phyloP scores from a whole-genome alignment of 1,284 basidiomycete genomes.

The Porogramme epimiltina region DNA sequence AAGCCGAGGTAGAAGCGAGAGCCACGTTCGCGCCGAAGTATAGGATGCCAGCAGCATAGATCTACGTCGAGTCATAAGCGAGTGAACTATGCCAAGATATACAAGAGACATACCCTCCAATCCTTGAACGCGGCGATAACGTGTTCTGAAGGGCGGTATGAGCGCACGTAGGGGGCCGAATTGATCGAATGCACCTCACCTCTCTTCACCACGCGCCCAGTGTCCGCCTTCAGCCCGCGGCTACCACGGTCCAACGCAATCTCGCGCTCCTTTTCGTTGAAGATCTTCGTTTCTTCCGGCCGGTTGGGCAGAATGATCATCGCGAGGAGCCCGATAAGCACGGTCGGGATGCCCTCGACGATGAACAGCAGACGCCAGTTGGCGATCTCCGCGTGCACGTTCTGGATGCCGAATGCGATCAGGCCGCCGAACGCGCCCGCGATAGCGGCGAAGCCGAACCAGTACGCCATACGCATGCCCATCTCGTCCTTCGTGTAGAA shows the following conservation, averaged over 20 bases:
- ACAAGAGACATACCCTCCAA: conserved; percentile 56
- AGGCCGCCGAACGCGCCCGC: conserved; percentile 80
- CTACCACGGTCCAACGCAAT: conserved; percentile 78
- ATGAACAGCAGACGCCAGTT: conserved; percentile 77
- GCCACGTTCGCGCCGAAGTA: conserved; percentile 82
- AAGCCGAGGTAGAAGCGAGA: conserved; percentile 79
- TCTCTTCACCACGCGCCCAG: conserved; percentile 65
- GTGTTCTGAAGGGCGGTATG: conserved; percentile 46
- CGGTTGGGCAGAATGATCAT: conserved; percentile 73
- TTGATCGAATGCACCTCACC: conserved; percentile 42
- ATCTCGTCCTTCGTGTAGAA: conserved; percentile 78
- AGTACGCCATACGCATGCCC: conserved; percentile 72
- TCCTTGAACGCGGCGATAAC: conserved; percentile 68
- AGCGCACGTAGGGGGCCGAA: background rate
- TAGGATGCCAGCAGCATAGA: conserved; percentile 63
- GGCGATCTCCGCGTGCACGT: conserved; percentile 48
- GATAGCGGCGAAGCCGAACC: conserved; percentile 80
- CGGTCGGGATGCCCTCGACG: conserved; percentile 72
- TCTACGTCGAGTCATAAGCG: conserved; percentile 34
- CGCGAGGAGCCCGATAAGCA: conserved; percentile 69
- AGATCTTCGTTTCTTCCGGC: conserved; percentile 73
- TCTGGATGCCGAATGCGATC: conserved; percentile 73
- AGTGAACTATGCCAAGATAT: background rate
- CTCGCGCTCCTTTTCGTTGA: conserved; percentile 73
- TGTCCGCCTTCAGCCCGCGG: conserved; percentile 65